These are phyloP conservation scores for Moringa oleifera DNA, from an alignment of 345 rosid species.

Conservation along the genomic window DNA sequence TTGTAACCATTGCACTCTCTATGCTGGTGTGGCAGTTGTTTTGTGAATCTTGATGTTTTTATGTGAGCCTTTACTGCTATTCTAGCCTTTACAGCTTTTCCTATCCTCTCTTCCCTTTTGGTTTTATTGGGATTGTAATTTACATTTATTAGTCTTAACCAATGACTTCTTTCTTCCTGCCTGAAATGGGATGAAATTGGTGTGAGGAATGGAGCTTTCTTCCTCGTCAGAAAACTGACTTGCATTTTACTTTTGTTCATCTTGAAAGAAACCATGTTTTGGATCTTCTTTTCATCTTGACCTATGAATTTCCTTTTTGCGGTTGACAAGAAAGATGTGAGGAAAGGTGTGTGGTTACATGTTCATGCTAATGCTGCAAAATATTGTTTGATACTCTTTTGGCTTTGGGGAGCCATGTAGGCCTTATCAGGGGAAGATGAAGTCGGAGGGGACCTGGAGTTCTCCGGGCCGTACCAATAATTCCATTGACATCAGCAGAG, in stretches of 20 bases:
- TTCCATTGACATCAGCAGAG: constrained; percentile 5
- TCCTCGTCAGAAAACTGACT: constrained; percentile 10
- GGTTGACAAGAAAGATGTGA: constrained; percentile 4
- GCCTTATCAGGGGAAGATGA: constrained; percentile 21
- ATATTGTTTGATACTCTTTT: constrained; percentile 13
- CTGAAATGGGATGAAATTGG: constrained; percentile 20
- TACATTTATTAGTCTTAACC: constrained; percentile 16
- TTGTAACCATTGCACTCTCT: not conserved
- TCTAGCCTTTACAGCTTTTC: constrained; percentile 11
- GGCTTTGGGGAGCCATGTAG: constrained; percentile 25
- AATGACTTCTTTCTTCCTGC: constrained; percentile 2
- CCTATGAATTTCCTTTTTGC: constrained; percentile 19
- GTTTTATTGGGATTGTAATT: constrained; percentile 14
- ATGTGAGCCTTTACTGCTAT: constrained; percentile 16
- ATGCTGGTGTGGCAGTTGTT: constrained; percentile 13
- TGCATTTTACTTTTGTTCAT: constrained; percentile 1
- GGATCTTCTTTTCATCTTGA: too few species aligned
- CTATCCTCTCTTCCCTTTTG: constrained; percentile 14
- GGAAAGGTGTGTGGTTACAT: constrained; percentile 1
- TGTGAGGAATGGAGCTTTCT: too few species aligned
- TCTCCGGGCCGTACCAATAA: constrained; percentile 9
- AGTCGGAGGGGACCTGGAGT: constrained; percentile 1
- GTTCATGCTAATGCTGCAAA: constrained; percentile 24
- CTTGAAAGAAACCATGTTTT: constrained; percentile 11
- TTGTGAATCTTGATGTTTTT: not conserved